phyloP scores from a whole-genome alignment of 1,284 basidiomycete genomes.

The Clitocybe nebularis region DNA sequence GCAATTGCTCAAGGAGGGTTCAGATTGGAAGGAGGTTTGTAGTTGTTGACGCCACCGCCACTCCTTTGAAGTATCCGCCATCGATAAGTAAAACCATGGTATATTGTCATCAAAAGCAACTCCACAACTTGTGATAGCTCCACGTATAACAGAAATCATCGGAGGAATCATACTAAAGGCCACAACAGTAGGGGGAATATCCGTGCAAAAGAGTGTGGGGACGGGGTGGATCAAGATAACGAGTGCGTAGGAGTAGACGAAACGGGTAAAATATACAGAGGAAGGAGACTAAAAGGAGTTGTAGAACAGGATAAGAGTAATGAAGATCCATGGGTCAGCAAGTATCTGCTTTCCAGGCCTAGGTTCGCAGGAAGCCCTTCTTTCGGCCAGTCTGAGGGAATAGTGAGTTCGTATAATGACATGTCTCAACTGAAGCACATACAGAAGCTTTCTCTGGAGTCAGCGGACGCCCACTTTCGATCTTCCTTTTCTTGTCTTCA shows the following conservation, averaged over 20 bases:
- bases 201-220: slow-evolving; percentile 58
- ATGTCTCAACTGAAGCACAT: slow-evolving; percentile 27
- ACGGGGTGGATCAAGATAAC: slow-evolving; percentile 42
- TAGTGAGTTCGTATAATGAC: slow-evolving; percentile 7
- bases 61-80: too few species aligned
- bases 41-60: slow-evolving; percentile 26
- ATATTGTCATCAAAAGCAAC: slow-evolving; percentile 35
- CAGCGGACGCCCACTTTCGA: slow-evolving; percentile 91
- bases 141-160: slow-evolving; percentile 33
- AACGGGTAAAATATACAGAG: slow-evolving; percentile 34
- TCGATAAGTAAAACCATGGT: slow-evolving; percentile 30
- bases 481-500: slow-evolving; percentile 96
- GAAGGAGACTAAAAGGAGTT: slow-evolving; percentile 26
- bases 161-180: slow-evolving; percentile 48
- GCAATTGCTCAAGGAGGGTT: too few species aligned
- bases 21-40: slow-evolving; percentile 22
- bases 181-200: slow-evolving; percentile 52
- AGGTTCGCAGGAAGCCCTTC: slow-evolving; percentile 75
- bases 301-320: background rate
- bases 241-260: slow-evolving; percentile 36
- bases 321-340: slow-evolving; percentile 1
- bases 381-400: slow-evolving; percentile 54
- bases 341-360: slow-evolving; percentile 19
- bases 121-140: slow-evolving; percentile 26
- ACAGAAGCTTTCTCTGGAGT: slow-evolving; percentile 90